These are phyloP conservation scores for Aureobasidium sp. DNA, from an alignment of 2,329 filamentous ascomycete species.

Conservation along the genomic window DNA sequence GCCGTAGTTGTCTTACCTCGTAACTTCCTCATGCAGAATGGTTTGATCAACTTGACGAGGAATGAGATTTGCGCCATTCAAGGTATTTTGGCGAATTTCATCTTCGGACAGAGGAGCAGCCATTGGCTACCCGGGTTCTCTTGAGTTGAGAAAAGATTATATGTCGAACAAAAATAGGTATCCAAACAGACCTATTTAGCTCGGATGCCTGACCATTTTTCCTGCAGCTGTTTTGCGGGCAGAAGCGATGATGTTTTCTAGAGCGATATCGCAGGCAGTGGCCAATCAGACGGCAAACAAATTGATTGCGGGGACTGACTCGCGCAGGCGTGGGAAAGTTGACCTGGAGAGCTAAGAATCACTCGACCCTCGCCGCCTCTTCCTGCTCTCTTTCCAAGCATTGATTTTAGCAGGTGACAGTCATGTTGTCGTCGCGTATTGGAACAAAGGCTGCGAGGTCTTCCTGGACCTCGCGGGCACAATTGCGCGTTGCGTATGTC, in stretches of 20 bases:
- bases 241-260: background rate
- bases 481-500: constrained; percentile 13
- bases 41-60: constrained; percentile 3
- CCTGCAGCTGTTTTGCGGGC: background rate
- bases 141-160: background rate
- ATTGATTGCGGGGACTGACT: constrained; percentile 10
- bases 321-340: constrained; percentile 14
- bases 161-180: background rate
- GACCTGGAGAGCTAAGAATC: constrained; percentile 10
- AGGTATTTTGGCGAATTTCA: constrained; percentile 9
- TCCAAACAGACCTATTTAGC: background rate
- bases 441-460: constrained; percentile 13
- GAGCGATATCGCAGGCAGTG: background rate
- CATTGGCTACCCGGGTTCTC: background rate
- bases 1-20: background rate
- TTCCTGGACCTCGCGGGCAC: constrained; percentile 3
- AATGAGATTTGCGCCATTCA: constrained; percentile 13
- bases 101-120: constrained; percentile 5
- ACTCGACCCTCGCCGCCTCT: background rate
- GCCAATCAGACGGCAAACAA: constrained; percentile 4
- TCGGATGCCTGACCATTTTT: constrained; percentile 9
- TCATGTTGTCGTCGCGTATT: constrained; percentile 18
- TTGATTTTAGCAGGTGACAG: background rate
- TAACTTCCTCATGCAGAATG: background rate
- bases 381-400: constrained; percentile 1